Conservation (phyloP, 345 rosid species). For the Dipteronia sinensis region DNA sequence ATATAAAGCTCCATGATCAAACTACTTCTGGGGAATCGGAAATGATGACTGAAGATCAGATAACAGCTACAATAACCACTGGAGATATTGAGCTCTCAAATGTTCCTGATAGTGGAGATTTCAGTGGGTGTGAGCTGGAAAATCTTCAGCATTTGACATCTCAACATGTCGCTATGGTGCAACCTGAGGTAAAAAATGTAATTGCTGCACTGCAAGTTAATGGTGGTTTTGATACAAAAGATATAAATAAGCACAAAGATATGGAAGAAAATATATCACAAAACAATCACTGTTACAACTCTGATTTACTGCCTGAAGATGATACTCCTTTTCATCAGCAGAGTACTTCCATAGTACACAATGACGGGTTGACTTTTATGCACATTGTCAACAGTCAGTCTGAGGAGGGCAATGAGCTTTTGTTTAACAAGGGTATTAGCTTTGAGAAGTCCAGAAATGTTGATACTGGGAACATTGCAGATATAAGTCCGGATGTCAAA, state of each 20-base stretch:
- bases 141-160: conserved; percentile 26
- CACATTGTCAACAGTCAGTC: conserved; percentile 22
- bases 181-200: conserved; percentile 28
- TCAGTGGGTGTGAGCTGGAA: conserved; percentile 28
- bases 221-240: conserved; percentile 29
- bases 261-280: conserved; percentile 14
- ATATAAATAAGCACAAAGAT: conserved; percentile 22
- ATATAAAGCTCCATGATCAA: conserved; percentile 33
- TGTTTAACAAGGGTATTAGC: conserved; percentile 21
- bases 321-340: conserved; percentile 23
- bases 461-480: conserved; percentile 20
- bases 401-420: conserved; percentile 20
- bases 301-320: conserved; percentile 18
- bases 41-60: conserved; percentile 20
- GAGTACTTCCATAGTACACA: conserved; percentile 23
- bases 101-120: conserved; percentile 23
- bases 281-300: not conserved
- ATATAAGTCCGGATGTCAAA: conserved; percentile 16
- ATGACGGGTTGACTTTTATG: conserved; percentile 19
- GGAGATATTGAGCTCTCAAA: conserved; percentile 21
- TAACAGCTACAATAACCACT: conserved; percentile 22
- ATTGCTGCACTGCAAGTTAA: conserved; percentile 28
- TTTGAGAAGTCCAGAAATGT: conserved; percentile 23
- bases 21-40: conserved; percentile 28
- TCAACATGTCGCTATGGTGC: conserved; percentile 26